A percentile compares a stretch with the other conserved stretches of the same genome.
These are phyloP conservation scores for Corrigiola litoralis DNA, from an alignment of 179 eudicot species.

Conservation along the genomic window DNA sequence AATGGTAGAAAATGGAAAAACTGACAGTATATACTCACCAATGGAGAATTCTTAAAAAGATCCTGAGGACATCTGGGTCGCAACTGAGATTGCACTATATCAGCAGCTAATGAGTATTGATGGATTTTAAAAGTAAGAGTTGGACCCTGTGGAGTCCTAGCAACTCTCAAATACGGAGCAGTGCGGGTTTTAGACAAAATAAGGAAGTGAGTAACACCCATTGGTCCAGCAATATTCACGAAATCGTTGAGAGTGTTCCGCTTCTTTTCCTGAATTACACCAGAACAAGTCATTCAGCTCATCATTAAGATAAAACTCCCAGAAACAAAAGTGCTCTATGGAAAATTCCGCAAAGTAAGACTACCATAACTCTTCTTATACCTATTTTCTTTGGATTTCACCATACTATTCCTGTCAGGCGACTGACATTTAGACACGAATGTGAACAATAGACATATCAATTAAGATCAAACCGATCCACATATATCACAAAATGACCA, in stretches of 20 bases:
- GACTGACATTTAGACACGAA: too few relatives aligned
- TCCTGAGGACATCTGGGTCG: constrained; percentile 85
- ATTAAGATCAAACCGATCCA: too few relatives aligned
- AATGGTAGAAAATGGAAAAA: neutral
- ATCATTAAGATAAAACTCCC: neutral
- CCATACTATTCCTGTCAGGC: too few relatives aligned
- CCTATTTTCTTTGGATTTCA: too few relatives aligned
- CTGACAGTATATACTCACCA: constrained; percentile 40
- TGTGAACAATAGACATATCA: too few relatives aligned
- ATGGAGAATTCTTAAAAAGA: constrained; percentile 71
- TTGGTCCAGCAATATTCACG: constrained; percentile 87
- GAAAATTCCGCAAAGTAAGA: neutral
- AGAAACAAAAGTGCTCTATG: neutral
- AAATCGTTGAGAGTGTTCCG: constrained; percentile 81
- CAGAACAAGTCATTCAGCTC: neutral
- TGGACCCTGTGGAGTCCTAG: constrained; percentile 92
- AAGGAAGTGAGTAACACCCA: constrained; percentile 94
- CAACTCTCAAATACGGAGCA: constrained; percentile 78
- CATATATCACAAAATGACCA: too few relatives aligned
- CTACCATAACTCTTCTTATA: too few relatives aligned
- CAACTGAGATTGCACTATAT: constrained; percentile 70
- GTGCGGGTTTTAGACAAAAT: constrained; percentile 69
- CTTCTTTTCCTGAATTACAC: constrained; percentile 67
- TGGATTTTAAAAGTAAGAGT: constrained; percentile 80
- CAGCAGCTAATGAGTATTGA: constrained; percentile 74